phyloP scores from a whole-genome alignment of 306 rosid genomes.

The Trifolium repens region DNA sequence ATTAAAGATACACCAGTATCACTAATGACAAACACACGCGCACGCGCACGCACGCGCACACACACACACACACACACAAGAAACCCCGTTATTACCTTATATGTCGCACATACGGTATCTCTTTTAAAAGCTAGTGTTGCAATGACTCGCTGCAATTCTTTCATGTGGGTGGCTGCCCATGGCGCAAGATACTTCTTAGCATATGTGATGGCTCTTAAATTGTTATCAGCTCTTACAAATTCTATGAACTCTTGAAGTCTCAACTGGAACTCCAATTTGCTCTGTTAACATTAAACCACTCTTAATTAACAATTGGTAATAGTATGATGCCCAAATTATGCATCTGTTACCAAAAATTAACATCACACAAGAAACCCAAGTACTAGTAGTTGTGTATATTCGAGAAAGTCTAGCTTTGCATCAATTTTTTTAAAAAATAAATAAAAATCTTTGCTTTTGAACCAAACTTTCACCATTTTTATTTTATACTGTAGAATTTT shows the following conservation, averaged over 20 bases:
- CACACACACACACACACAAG: slow-evolving; percentile 20
- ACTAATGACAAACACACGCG: not conserved
- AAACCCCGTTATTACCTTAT: slow-evolving; percentile 68
- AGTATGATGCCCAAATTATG: slow-evolving; percentile 15
- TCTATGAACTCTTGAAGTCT: slow-evolving; percentile 97
- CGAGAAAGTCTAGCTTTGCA: not conserved
- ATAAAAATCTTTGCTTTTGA: not conserved
- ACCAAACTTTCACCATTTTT: not conserved
- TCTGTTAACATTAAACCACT: slow-evolving; percentile 62
- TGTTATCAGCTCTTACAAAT: slow-evolving; percentile 90
- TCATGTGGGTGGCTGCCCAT: slow-evolving; percentile 86
- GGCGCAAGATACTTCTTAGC: slow-evolving; percentile 87
- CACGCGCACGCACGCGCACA: not conserved
- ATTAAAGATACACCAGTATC: not conserved
- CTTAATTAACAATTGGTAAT: slow-evolving; percentile 34
- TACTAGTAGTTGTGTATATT: slow-evolving; percentile 3
- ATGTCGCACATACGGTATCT: slow-evolving; percentile 75
- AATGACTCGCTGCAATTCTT: slow-evolving; percentile 86
- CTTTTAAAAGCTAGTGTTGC: slow-evolving; percentile 87
- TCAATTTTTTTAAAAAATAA: not conserved
- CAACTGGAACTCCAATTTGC: slow-evolving; percentile 91
- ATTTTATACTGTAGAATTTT: not conserved
- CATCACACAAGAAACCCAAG: slow-evolving; percentile 1
- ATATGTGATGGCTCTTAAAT: slow-evolving; percentile 76
- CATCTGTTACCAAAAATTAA: slow-evolving; percentile 22